Evolutionary conservation across 768 basidiomycete genomes (phyloP), one percentile per base, ranked within the genome.

Genomic region (Lentinula guzmanii): DNA sequence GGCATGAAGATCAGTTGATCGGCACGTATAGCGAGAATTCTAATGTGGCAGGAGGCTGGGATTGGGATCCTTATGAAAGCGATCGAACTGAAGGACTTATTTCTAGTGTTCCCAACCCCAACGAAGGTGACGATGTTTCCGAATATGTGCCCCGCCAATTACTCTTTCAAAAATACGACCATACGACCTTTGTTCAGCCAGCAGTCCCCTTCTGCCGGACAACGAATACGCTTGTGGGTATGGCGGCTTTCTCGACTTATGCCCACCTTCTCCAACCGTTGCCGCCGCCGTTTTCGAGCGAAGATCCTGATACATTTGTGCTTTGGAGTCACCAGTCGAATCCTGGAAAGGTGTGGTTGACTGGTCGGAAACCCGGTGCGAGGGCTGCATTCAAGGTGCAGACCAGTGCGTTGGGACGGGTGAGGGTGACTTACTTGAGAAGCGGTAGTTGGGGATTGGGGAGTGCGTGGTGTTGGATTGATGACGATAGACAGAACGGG

Each of bases 291-390:
- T 42, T 43, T 3, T 56, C 55, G 3, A 56, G 18, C 28, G 55
- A 43, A 41, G 55, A 42, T 1, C 37, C 37, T 13, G 55, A 56
- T 56, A 24, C 21, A 41, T 56, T 56, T 24, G 7, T 4, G 4
- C 9, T 41, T 7, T 56, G 55, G 55, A 24, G 21, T 37, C 55
- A 56, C 43, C 55, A 8, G 11, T 15, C 41, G 21, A 56, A 39
- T 15, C 55, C 55, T 37, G 55, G 41, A 13, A 56, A 55, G 54
- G 54, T 55, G 21, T 55, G 54, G 54, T 28, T 55, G 13, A 55
- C 39, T 15, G 54, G 37, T 3, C 16, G 54, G 37, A 55, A 55
- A 8, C 54, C 54, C 1, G 54, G 54, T 11, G 37, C 35, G 7
- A 39, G 37, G 21, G 54, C 24, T 24, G 54, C 54, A 16, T 55